Evolutionary conservation across 306 rosid genomes (phyloP), one percentile per base, ranked within the genome.

Genomic region (Parietaria judaica): DNA sequence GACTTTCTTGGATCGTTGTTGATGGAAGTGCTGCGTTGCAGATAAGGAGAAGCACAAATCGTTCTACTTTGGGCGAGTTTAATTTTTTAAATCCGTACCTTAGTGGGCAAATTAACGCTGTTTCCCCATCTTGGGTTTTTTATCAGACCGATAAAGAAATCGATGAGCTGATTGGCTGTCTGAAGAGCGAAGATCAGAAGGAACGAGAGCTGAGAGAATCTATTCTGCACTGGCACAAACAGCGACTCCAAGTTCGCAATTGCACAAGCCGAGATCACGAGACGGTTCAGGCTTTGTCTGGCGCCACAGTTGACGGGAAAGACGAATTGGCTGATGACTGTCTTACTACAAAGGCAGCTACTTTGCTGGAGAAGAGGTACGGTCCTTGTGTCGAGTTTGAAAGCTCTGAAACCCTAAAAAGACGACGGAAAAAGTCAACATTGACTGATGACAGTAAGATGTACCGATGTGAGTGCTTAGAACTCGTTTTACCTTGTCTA

Each of bases 401-500:
- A 74, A 53, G 65, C 15, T 11, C 75, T 5, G 89, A 94, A 57
- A 52, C 63, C 57, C 51, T 61, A 36, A 86, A 84, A 76, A 86
- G 80, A 78, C 78, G 70, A 48, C 81, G 66, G 54, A 81, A 76
- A 65, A 76, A 54, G 78, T 55, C 81, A 37, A 79, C 80, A 45
- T 16, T 76, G 66, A 53, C 74, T 60, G 66, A 76, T 76, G 90
- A 79, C 67, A 89, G 84, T 35, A 86, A 83, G 66, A 67, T 86
- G 84, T 79, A 63, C 71, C 84, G 97, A 69, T 94, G 99, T 43
- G 84, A 78, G 70, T 94, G 99, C 80, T 79, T 94, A 64, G 97
- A 94, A 73, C 87, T 84, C 67, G 63, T 86, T 58, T 94, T 87
- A 90, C 83, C 94, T 60, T 74, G 76, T 71, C 82, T 97, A 74